Evolutionary conservation across 2,329 filamentous ascomycete species (phyloP), one percentile per base, ranked within the genome.

Genomic region (Cladosporium sp.): DNA sequence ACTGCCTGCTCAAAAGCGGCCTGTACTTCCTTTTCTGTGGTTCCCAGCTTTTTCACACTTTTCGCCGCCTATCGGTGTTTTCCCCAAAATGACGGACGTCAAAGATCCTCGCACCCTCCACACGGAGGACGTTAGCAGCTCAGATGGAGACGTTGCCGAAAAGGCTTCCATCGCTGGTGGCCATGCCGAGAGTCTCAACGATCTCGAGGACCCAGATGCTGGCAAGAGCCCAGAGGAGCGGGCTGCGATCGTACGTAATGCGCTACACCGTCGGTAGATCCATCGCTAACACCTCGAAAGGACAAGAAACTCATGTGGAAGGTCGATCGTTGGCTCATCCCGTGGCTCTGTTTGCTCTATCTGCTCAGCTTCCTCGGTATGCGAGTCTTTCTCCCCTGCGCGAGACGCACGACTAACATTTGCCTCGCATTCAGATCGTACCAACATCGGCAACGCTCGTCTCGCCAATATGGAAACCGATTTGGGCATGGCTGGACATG

Each of bases 371-470:
- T 89, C 65, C 76, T 90, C 19, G 38, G 82, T 85, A 62, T 76
- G 61, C 22, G 9, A 35, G 32, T n/a, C 3, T n/a, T 15, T 35
- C 32, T n/a, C 12, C 8, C 13, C 32, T 1, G 2, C 15, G 1
- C 13, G 32, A 7, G 8, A 35, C 32, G 11, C 3, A 2, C 4
- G 6, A n/a, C 15, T n/a, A n/a, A 15, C 13, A 35, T 15, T 16
- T 35, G n/a, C 13, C n/a, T 8, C 32, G 2, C 13, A n/a, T 7
- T n/a, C 47, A 15, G 70, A 74, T 51, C 61, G 84, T 12, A 90
- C 88, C 20, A 92, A 93, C 60, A 87, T 91, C 52, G 86, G 86
- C 43, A 93, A 76, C 69, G 88, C 79, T 7, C 79, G 79, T 61
- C 72, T 82, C 32, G 77, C 74, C 19, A 77, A 78, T 18, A 65